Percentiles rank a stretch among this genome's conserved stretches.
Conservation (phyloP, 176 grass and related monocot genomes). For the Paspalum notatum region DNA sequence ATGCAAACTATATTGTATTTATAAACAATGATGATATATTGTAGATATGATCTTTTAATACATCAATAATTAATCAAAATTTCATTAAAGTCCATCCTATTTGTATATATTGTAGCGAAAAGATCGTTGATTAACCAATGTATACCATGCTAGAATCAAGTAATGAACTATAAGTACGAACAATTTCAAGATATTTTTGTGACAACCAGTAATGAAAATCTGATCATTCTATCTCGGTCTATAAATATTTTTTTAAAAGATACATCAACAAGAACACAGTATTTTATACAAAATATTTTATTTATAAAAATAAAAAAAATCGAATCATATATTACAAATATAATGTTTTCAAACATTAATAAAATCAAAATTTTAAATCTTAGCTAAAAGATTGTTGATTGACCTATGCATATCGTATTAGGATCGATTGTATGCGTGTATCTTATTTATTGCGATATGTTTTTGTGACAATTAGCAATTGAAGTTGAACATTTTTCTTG, state of each 20-base stretch:
- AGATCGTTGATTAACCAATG: neutral
- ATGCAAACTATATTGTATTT: too few species aligned
- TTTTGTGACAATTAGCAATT: too few species aligned
- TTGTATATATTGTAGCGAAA: neutral
- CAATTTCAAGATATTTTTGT: neutral
- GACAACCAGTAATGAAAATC: neutral
- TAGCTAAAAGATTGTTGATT: neutral
- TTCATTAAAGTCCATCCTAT: too few species aligned
- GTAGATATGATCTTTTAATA: too few species aligned
- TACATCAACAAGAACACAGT: neutral
- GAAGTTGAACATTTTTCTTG: too few species aligned
- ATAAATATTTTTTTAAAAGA: neutral
- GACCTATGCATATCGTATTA: neutral
- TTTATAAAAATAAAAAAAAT: neutral
- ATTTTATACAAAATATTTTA: neutral
- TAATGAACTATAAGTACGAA: neutral
- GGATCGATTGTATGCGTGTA: too few species aligned
- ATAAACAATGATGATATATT: too few species aligned
- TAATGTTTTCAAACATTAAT: neutral
- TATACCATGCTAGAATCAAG: neutral
- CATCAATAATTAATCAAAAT: too few species aligned
- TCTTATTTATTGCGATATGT: too few species aligned
- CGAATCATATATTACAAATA: neutral
- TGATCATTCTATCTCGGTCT: neutral
- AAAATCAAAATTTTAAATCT: neutral